Evolutionary conservation across 2,329 filamentous ascomycete species (phyloP).

Genomic region (Aspergillus unguis): DNA sequence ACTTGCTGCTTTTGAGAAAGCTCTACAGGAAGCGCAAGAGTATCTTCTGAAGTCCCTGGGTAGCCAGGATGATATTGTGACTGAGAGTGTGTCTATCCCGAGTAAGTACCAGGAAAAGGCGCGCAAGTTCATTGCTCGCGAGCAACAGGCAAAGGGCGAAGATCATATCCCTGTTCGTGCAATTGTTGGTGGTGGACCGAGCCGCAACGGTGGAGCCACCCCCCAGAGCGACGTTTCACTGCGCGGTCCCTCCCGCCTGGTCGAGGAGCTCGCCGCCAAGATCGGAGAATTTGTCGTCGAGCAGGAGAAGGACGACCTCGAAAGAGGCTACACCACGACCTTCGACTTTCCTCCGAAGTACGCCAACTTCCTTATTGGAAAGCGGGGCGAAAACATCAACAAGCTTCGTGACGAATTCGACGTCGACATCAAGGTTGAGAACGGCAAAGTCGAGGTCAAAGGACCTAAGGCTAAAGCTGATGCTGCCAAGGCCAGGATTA

Average conservation of each 20-base stretch:
- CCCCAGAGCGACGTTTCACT: slow-evolving; percentile 58
- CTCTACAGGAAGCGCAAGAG: slow-evolving; percentile 57
- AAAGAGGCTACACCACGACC: slow-evolving; percentile 77
- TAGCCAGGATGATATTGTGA: slow-evolving; percentile 54
- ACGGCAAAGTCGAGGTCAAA: slow-evolving; percentile 93
- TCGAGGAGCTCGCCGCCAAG: slow-evolving; percentile 69
- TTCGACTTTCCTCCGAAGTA: slow-evolving; percentile 96
- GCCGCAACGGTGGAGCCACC: slow-evolving; percentile 20
- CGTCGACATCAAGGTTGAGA: slow-evolving; percentile 80
- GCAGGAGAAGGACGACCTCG: slow-evolving; percentile 88
- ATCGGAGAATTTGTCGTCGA: slow-evolving; percentile 76
- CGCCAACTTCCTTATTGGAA: slow-evolving; percentile 76
- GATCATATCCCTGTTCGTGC: slow-evolving; percentile 57
- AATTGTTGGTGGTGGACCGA: slow-evolving; percentile 42
- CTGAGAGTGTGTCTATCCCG: slow-evolving; percentile 53
- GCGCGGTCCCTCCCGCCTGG: slow-evolving; percentile 70
- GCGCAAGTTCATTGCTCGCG: slow-evolving; percentile 55
- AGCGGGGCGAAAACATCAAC: slow-evolving; percentile 65
- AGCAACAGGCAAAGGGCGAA: slow-evolving; percentile 51
- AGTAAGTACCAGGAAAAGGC: slow-evolving; percentile 64
- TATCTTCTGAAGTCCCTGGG: slow-evolving; percentile 53
- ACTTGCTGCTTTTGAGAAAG: slow-evolving; percentile 54
- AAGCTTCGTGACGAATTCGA: slow-evolving; percentile 67
- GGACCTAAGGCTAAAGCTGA: slow-evolving; percentile 94
- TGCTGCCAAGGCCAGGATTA: slow-evolving; percentile 77